phyloP scores from a whole-genome alignment of 495 filamentous ascomycete genomes.

The Penicillium turbatum region DNA sequence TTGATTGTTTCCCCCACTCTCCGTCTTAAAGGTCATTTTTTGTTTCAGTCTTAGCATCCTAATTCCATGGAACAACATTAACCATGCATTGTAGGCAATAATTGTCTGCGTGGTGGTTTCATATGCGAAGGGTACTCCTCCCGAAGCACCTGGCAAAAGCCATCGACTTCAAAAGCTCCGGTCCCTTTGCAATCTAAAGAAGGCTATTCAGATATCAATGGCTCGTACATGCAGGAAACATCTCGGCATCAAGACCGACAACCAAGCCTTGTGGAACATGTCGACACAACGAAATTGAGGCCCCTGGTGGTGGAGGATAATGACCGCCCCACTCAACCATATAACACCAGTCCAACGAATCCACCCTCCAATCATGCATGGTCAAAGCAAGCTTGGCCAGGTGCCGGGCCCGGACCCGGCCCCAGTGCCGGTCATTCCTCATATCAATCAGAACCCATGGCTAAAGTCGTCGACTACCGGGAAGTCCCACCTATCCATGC shows the following conservation, averaged over 20 bases:
- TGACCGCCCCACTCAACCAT: conserved; percentile 36
- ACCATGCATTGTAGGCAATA: conserved; percentile 59
- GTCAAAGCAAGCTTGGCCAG: conserved; percentile 40
- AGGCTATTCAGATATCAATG: conserved; percentile 52
- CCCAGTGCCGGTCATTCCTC: conserved; percentile 23
- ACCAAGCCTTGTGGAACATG: conserved; percentile 32
- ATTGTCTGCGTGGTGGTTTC: conserved; percentile 89
- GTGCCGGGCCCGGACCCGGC: neutral
- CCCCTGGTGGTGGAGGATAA: conserved; percentile 44
- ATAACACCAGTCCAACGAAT: conserved; percentile 38
- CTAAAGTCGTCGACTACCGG: conserved; percentile 39
- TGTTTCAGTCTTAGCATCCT: neutral
- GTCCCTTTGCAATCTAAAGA: conserved; percentile 86
- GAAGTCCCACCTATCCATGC: conserved; percentile 41
- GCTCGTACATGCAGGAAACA: conserved; percentile 48
- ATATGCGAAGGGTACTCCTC: conserved; percentile 90
- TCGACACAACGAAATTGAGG: conserved; percentile 38
- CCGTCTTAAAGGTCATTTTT: neutral
- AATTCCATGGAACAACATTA: neutral
- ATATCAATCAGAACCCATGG: conserved; percentile 36
- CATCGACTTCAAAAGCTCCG: conserved; percentile 55
- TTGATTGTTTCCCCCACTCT: too few relatives aligned
- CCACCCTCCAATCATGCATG: conserved; percentile 33
- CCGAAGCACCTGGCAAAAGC: conserved; percentile 68
- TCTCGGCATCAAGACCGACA: conserved; percentile 42